Evolutionary conservation across 768 basidiomycete genomes (phyloP).

Genomic region (Pholiota molesta): DNA sequence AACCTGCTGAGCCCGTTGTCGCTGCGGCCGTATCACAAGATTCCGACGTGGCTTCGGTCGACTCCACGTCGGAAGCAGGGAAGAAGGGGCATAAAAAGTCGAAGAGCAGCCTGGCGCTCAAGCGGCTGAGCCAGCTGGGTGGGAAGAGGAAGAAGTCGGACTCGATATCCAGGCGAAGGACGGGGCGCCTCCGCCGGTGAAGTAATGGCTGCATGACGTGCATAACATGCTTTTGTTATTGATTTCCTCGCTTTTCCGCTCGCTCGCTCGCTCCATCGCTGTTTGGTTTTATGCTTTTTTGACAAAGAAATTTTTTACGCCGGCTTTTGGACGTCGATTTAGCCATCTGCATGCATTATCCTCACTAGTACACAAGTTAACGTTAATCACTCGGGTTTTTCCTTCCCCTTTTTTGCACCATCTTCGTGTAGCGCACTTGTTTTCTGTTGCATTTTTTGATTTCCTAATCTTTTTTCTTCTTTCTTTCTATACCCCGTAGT

Average conservation of each 20-base stretch:
- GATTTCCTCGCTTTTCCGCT: neutral
- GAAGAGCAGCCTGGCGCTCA: constrained; percentile 60
- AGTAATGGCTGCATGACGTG: constrained; percentile 8
- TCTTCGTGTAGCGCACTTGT: constrained; percentile 7
- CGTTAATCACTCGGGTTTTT: constrained; percentile 22
- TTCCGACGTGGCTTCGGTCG: constrained; percentile 37
- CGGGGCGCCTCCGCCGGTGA: constrained; percentile 20
- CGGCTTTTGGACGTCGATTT: constrained; percentile 25
- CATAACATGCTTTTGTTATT: neutral
- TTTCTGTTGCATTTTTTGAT: constrained; percentile 2
- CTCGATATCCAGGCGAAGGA: constrained; percentile 51
- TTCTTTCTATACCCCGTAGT: constrained; percentile 7
- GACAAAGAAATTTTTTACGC: neutral
- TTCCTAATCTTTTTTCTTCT: neutral
- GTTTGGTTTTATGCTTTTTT: neutral
- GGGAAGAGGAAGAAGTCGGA: constrained; percentile 52
- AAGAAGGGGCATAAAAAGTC: constrained; percentile 51
- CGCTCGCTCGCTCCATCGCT: constrained; percentile 7
- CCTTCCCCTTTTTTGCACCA: neutral
- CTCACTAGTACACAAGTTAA: constrained; percentile 19
- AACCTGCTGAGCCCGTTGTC: constrained; percentile 29
- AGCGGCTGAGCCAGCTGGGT: constrained; percentile 51
- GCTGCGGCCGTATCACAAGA: constrained; percentile 16
- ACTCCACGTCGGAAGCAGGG: constrained; percentile 31
- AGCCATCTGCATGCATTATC: constrained; percentile 26